Evolutionary conservation across 176 grass and related monocot species (phyloP), one percentile per base, ranked within the genome.

Genomic region (Oryza australiensis): DNA sequence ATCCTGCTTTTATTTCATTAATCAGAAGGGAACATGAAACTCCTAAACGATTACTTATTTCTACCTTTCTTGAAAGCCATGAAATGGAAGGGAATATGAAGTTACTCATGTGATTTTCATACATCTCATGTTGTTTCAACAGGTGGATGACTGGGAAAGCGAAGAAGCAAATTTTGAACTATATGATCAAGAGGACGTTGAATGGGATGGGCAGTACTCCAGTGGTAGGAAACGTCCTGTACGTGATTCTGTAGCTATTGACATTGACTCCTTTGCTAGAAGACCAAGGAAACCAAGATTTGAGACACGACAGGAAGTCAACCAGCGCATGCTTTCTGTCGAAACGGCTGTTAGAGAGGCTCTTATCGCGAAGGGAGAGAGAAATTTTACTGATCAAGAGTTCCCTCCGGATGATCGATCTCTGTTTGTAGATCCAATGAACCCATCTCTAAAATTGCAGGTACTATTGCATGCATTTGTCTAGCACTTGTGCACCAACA

Each of bases 131-230:
- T 90, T 5, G 43, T 83, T 29, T 66, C 18, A 24, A 83, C 37
- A 99, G 96, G 79, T 99, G 46, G 91, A 94, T 90, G 96, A 99
- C 42, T 99, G 96, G 93, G 96, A 92, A 78, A 99, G 88, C 83
- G 96, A 99, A 88, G 93, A 90, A 66, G 89, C 89, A 64, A 90
- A 94, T 55, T 94, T 90, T 74, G 96, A 95, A 30, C 63, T 90
- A 49, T 99, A 95, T 84, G 96, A 99, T 85, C 90, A 92, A 68
- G 96, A 91, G 71, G 96, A 99, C 81, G 96, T 95, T n/a, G 96
- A 99, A 82, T 99, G 96, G 93, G 96, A 95, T 64, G 93, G 96
- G 0, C 96, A 99, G 68, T 99, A 95, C 81, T 99, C 96, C 73
- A 99, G 96, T 81, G 96, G 96, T 81, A 88, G 93, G 76, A 95